phyloP scores from a whole-genome alignment of 352 stramenopile species.

The Pythium angustatum region DNA sequence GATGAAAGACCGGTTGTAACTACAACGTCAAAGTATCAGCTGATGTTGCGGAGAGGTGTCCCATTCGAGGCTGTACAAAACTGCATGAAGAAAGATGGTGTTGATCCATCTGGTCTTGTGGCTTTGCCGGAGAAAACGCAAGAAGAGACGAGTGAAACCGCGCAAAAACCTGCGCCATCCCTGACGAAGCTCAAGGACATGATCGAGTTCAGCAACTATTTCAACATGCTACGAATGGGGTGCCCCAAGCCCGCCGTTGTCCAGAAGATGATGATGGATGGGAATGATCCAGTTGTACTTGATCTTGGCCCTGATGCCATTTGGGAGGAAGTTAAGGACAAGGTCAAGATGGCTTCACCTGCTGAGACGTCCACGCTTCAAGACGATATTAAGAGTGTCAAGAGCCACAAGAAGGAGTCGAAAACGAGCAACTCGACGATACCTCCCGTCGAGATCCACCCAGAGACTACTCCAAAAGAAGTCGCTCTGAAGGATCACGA shows the following conservation, averaged over 20 bases:
- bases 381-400: conserved; percentile 66
- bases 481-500: conserved; percentile 56
- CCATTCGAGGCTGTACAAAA: conserved; percentile 73
- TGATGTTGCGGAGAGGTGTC: conserved; percentile 70
- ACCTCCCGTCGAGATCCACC: not conserved
- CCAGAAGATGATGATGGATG: conserved; percentile 92
- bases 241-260: conserved; percentile 87
- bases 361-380: conserved; percentile 41
- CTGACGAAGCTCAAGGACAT: conserved; percentile 57
- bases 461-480: not conserved
- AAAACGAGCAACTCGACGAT: not conserved
- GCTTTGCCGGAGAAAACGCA: not conserved
- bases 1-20: too few species aligned
- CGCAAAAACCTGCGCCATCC: not conserved
- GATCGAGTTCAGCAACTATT: conserved; percentile 85
- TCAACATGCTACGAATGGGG: conserved; percentile 94
- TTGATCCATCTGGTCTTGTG: conserved; percentile 44
- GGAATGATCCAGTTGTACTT: conserved; percentile 69
- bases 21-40: conserved; percentile 72
- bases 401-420: conserved; percentile 16
- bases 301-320: conserved; percentile 58
- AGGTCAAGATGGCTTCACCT: conserved; percentile 33
- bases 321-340: conserved; percentile 64
- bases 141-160: not conserved
- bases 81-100: conserved; percentile 68